Conservation (phyloP, 2,329 filamentous ascomycete genomes). For the Aspergillus persii region DNA sequence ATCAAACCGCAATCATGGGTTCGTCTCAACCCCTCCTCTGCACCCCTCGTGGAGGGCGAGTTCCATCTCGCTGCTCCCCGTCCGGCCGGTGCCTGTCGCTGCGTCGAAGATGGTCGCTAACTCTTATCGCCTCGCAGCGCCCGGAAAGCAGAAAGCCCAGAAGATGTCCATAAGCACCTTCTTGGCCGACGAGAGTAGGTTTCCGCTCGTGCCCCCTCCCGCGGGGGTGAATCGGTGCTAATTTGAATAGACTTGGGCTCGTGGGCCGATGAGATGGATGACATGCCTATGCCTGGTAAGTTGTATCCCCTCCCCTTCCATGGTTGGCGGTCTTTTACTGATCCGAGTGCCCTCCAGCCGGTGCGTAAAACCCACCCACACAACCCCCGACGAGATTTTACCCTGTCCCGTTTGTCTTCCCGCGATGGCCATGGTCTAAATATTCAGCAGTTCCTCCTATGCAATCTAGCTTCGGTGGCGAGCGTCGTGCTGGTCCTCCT, state of each 20-base stretch:
- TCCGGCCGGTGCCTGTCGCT: constrained; percentile 4
- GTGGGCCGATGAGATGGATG: constrained; percentile 99
- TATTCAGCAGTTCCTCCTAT: constrained; percentile 35
- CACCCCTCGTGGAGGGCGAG: constrained; percentile 5
- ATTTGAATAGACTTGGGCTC: constrained; percentile 67
- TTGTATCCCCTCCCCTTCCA: constrained; percentile 13
- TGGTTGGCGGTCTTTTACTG: neutral
- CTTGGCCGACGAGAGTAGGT: constrained; percentile 85
- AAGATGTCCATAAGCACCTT: constrained; percentile 98
- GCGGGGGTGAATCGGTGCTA: constrained; percentile 25
- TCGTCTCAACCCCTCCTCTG: constrained; percentile 26
- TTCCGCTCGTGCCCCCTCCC: constrained; percentile 9
- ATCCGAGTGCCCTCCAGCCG: constrained; percentile 24
- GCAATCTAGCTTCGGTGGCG: constrained; percentile 47
- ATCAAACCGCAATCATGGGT: constrained; percentile 61
- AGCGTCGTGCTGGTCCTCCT: neutral
- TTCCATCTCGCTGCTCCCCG: constrained; percentile 3
- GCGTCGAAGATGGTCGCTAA: constrained; percentile 43
- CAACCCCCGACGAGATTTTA: constrained; percentile 2
- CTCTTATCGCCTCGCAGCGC: constrained; percentile 58
- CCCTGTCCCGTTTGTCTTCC: neutral
- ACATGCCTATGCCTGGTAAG: constrained; percentile 71
- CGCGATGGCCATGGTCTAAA: constrained; percentile 17
- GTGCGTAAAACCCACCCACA: constrained; percentile 22
- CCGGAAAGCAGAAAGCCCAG: constrained; percentile 88